Evolutionary conservation across 148 eudicot genomes (phyloP), one percentile per base, ranked within the genome.

Genomic region (Dianthus caryophyllus): DNA sequence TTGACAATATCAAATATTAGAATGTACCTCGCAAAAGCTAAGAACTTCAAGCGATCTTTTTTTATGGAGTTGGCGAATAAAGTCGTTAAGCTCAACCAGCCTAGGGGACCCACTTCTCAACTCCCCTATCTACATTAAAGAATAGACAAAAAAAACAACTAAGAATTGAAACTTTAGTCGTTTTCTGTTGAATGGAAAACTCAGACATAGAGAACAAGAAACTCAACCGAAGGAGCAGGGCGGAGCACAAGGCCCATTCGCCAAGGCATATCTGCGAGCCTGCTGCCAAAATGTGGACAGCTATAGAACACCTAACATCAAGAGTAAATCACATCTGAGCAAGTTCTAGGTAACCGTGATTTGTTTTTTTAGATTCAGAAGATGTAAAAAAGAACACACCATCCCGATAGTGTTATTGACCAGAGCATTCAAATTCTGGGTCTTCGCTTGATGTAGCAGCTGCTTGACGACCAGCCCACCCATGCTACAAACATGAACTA

Each of bases 391-490:
- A 50, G 50, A 69, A 48, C 97, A 71, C 90, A 94, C 99, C 49
- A 94, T 57, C 73, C 99, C 99, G 46, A 81, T 69, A 21, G 96
- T 88, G 82, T 87, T 94, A 59, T 82, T 79, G 25, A 90, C 93
- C 52, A 94, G 82, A 77, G 84, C 72, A 68, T 81, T 70, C 74
- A 84, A 82, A 43, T 82, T 81, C 69, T 86, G 82, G 53, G 79
- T 75, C 76, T 81, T 88, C 44, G 99, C 99, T 78, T 94, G 97
- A 79, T 90, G 46, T 36, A 94, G 69, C 83, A 94, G 88, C 83
- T 94, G 96, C 82, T 94, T 94, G 63, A 94, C 99, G 77, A 94
- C 97, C 77, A 94, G 83, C 71, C 99, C 99, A 36, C 99, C 99
- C 97, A 94, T 86, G 81, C 99, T 94, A 93, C 80, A 80, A 72